Evolutionary conservation across 345 rosid species (phyloP), one percentile per base, ranked within the genome.

Genomic region (Pelargonium nanum): DNA sequence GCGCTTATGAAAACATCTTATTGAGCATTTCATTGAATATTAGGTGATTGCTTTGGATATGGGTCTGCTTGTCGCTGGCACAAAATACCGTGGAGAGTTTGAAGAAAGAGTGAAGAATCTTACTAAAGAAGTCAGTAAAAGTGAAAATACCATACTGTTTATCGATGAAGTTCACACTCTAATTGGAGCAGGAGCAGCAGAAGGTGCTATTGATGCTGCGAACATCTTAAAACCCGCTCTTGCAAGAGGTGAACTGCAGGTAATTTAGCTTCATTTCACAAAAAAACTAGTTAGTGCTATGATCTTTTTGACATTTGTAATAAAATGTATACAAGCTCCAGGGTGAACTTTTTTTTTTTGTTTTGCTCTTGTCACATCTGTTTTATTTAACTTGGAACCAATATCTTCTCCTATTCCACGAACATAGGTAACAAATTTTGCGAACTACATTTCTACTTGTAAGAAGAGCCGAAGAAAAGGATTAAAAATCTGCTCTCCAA

Each of bases 211-310:
- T 28, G 99, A 94, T 81, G 99, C 99, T 68, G 99, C 99, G 57
- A 90, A 90, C 77, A 94, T 94, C 70, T 79, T 94, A 78, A 94
- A 94, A 73, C 99, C 99, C 23, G 91, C 99, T 71, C 99, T 94
- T 74, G 99, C 99, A 17, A 83, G 99, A 81, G 99, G 99, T 74
- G 99, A 94, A 82, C 74, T 94, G 79, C 99, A 94, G 97, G 99
- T 94, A 78, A 65, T 6, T 1, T 34, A 59, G 23, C 6, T 40
- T 40, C 17, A 5, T 58, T 16, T 22, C 28, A 15, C 15, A 16
- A 28, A n/a, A n/a, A n/a, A n/a, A n/a, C n/a, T n/a, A n/a, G n/a
- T n/a, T n/a, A n/a, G n/a, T n/a, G n/a, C n/a, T n/a, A n/a, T 34
- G 52, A n/a, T 34, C 15, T 22, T 6, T 51, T 1, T 30, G 50